Evolutionary conservation across 106 monocot genomes (phyloP), one percentile per base, ranked within the genome.

Genomic region (Gastrodia elata): DNA sequence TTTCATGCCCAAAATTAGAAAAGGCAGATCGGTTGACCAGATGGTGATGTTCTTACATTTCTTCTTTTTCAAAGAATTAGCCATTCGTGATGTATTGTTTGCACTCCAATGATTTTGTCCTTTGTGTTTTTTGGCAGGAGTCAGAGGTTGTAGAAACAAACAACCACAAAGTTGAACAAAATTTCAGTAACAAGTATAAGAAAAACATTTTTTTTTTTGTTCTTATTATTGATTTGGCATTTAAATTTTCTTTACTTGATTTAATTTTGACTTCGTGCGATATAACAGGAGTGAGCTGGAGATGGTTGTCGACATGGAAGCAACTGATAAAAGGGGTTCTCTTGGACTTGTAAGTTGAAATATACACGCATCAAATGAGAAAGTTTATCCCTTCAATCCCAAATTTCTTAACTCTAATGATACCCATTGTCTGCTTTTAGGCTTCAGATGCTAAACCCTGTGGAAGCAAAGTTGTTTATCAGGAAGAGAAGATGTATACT

Each of bases 1-100:
- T 39, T 86, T 83, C 76, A 77, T 80, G 80, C 80, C 77, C 5
- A 83, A 38, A 37, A 83, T 86, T 25, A 86, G 68, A 55, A 80
- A 38, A 33, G 68, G 80, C 0, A 83, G 83, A 44, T 15, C 77
- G 1, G 35, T 78, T 68, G 49, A 75, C 16, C 76, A 71, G 4
- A 77, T 79, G 79, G 82, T 82, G 34, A 76, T 35, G 18, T 8
- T 30, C 32, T 61, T 32, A 27, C 1, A 30, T 61, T 52, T 22
- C 20, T 24, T 52, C n/a, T 22, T 52, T n/a, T 2, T 52, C 3
- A 61, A 32, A 5, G 4, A 61, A 61, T 32, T 11, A 9, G 7
- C 32, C 30, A 61, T 11, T 11, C 30, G 14, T 10, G 14, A 61
- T 61, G 30, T 61, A 30, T 32, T 27, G 14, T 2, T 5, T 8